Evolutionary conservation across 2,329 filamentous ascomycete species (phyloP), one percentile per base, ranked within the genome.

Genomic region (Pseudogymnoascus sp.): DNA sequence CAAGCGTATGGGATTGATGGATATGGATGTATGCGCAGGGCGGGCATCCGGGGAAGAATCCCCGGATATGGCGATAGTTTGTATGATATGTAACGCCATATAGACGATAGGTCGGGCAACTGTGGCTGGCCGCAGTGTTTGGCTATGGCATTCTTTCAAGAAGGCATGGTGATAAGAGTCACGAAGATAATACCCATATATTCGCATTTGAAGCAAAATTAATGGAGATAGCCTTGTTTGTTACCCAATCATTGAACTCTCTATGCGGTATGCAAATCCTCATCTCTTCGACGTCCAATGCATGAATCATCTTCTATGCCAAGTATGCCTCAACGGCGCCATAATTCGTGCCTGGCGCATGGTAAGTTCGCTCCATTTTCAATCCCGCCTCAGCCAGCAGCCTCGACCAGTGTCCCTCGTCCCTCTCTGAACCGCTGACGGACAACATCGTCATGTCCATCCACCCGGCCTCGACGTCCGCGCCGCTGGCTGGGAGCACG

Each of bases 401-500:
- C 9, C n/a, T 41, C 7, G 25, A 59, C 64, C 64, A 66, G 23
- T 66, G 61, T 14, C 37, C 60, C 59, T 62, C 43, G 9, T 59
- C 59, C 16, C 65, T 25, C 41, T 66, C 65, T 31, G 52, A 55
- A 21, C 65, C 65, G 8, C 61, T 60, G 3, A 66, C 61, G 8
- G 61, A 43, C 28, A 66, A 35, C 65, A 66, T 66, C 40, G 28
- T 63, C 21, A 65, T 35, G 40, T 66, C 65, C 38, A 45, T 41
- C 63, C 52, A 63, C 40, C n/a, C 43, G 1, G 59, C 55, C 25
- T 63, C 49, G 1, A 63, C 43, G 25, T 63, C 61, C 9, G 40
- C 49, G 18, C 28, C 12, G 5, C n/a, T 40, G 4, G 31, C 16
- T 1, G 69, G 70, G 4, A 73, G 62, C 16, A 74, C 67, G 3